phyloP scores from a whole-genome alignment of 2,329 filamentous ascomycete genomes.

The Capronia coronata region DNA sequence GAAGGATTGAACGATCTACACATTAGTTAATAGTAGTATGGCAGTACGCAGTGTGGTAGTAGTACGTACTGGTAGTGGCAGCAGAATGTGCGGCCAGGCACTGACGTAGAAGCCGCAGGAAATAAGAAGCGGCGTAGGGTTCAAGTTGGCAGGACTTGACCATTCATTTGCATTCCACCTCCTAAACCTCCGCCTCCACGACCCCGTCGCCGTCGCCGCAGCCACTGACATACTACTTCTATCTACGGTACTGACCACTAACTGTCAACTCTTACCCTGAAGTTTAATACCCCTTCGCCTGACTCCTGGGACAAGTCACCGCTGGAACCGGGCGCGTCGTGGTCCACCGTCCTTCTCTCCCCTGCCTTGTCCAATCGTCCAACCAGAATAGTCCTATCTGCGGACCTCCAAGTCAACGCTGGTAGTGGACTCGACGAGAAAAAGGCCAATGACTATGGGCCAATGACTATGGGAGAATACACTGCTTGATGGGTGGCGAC shows the following conservation, averaged over 20 bases:
- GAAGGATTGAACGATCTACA: too few species aligned
- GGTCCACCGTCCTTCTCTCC: background rate
- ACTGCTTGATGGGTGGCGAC: background rate
- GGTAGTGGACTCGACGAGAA: background rate
- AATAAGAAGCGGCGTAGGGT: background rate
- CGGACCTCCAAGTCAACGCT: background rate
- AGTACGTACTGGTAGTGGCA: too few species aligned
- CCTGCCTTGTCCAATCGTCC: background rate
- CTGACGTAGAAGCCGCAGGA: background rate
- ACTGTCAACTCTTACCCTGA: too few species aligned
- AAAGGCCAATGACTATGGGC: background rate
- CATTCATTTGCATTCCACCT: too few species aligned
- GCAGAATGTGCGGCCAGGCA: too few species aligned
- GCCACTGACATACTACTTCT: background rate
- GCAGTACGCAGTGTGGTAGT: too few species aligned
- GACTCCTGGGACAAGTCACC: background rate
- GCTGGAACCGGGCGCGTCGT: background rate
- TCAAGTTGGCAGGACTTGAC: too few species aligned
- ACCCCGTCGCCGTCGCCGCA: too few species aligned
- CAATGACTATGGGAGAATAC: background rate
- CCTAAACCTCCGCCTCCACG: too few species aligned
- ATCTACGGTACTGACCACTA: too few species aligned
- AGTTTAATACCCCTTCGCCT: background rate
- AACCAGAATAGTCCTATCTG: background rate
- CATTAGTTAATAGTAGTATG: too few species aligned